These are phyloP conservation scores for Kandelia obovata DNA, from an alignment of 345 rosid genomes.

Conservation along the genomic window DNA sequence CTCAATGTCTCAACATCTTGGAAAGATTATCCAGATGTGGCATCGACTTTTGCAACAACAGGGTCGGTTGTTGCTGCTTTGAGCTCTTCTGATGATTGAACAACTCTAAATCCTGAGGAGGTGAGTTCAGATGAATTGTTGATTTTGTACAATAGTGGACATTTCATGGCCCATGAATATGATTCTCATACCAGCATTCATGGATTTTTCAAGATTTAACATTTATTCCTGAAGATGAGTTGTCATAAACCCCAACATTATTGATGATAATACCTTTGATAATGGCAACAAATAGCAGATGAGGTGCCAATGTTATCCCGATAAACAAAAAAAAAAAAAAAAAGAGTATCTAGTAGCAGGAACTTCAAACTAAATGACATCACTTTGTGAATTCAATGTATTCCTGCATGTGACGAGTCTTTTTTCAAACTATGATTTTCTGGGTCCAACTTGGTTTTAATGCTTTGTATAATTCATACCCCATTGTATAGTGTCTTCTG, in stretches of 20 bases:
- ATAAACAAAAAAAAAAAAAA: too few relatives aligned
- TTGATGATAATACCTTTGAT: too few relatives aligned
- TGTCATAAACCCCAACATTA: too few relatives aligned
- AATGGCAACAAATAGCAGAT: too few relatives aligned
- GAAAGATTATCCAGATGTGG: slow-evolving; percentile 77
- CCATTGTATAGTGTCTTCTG: neutral
- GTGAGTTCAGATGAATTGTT: slow-evolving; percentile 23
- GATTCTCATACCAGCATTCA: neutral
- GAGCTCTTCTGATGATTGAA: slow-evolving; percentile 58
- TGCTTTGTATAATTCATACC: neutral
- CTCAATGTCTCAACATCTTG: slow-evolving; percentile 65
- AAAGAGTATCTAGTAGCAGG: too few relatives aligned
- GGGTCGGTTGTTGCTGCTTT: slow-evolving; percentile 83
- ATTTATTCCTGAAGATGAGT: neutral
- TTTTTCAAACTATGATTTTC: too few relatives aligned
- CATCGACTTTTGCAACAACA: slow-evolving; percentile 64
- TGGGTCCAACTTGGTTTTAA: neutral
- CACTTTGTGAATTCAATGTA: too few relatives aligned
- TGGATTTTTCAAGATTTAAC: neutral
- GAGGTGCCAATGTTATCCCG: too few relatives aligned
- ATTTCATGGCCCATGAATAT: neutral
- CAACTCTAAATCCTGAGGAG: slow-evolving; percentile 19
- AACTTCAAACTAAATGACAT: too few relatives aligned
- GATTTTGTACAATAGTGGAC: neutral
- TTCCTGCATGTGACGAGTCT: too few relatives aligned